Conservation (phyloP, 208 protist species). For the Crithidia expoeki region DNA sequence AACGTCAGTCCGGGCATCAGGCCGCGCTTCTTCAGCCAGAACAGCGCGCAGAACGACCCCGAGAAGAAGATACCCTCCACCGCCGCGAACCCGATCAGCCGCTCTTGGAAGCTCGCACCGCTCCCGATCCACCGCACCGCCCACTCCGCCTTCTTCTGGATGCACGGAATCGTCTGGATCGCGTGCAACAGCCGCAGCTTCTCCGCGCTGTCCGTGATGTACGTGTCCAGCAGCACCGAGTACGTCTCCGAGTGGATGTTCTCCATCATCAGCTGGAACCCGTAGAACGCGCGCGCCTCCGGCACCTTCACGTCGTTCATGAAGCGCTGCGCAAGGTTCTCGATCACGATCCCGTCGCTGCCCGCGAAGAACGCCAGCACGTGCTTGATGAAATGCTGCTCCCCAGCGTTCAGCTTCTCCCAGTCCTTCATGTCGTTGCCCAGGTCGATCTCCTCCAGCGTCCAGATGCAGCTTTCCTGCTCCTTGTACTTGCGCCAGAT, state of each 20-base stretch:
- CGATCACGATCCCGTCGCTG: constrained; percentile 98
- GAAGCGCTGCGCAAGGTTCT: constrained; percentile 98
- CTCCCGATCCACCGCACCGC: constrained; percentile 92
- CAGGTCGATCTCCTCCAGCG: constrained; percentile 98
- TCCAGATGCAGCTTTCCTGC: constrained; percentile 97
- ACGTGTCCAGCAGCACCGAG: constrained; percentile 95
- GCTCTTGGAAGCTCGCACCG: constrained; percentile 92
- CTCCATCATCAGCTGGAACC: constrained; percentile 99
- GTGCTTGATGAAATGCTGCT: constrained; percentile 99
- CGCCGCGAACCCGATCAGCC: constrained; percentile 97
- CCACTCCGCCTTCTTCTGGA: constrained; percentile 99
- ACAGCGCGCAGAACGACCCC: constrained; percentile 98
- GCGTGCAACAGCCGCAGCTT: constrained; percentile 96
- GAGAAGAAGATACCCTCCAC: constrained; percentile 99
- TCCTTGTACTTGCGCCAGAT: constrained; percentile 99
- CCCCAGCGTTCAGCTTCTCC: constrained; percentile 94
- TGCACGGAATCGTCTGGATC: constrained; percentile 96
- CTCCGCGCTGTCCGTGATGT: constrained; percentile 95
- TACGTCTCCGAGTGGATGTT: constrained; percentile 99
- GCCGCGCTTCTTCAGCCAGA: constrained; percentile 99
- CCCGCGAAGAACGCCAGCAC: constrained; percentile 99
- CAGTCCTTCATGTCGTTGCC: constrained; percentile 95
- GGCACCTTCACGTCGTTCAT: constrained; percentile 98
- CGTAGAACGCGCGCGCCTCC: constrained; percentile 98
- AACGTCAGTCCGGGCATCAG: constrained; percentile 99